Evolutionary conservation across 495 filamentous ascomycete genomes (phyloP).

Genomic region (Lasiosphaeriaceae sp.): DNA sequence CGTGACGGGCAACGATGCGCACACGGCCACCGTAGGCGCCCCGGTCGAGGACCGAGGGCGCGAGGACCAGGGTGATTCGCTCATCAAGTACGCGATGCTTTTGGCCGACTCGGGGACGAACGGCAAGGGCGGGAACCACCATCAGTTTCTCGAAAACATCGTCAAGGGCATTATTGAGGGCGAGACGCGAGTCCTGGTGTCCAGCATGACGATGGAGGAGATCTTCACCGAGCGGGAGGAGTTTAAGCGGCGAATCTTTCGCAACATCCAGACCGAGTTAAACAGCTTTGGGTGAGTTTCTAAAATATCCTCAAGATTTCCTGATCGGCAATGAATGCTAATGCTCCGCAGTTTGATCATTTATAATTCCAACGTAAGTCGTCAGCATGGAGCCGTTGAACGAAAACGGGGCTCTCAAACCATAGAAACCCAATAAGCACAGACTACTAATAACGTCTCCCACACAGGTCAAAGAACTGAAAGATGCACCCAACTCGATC

Average conservation of each 20-base stretch:
- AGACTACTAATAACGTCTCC: slow-evolving; percentile 58
- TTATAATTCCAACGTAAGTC: slow-evolving; percentile 66
- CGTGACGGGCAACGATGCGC: slow-evolving; percentile 18
- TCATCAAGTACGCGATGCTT: slow-evolving; percentile 75
- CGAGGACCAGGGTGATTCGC: slow-evolving; percentile 48
- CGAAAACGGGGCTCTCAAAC: too few relatives aligned
- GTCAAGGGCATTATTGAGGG: slow-evolving; percentile 88
- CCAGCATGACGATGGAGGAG: slow-evolving; percentile 82
- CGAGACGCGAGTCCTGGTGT: slow-evolving; percentile 74
- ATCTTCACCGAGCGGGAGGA: slow-evolving; percentile 76
- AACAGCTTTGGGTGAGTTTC: slow-evolving; percentile 75
- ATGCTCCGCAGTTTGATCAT: too few relatives aligned
- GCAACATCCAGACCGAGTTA: slow-evolving; percentile 71
- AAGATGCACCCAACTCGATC: slow-evolving; percentile 69
- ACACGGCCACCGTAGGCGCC: slow-evolving; percentile 12
- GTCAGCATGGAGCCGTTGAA: not conserved
- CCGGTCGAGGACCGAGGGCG: slow-evolving; percentile 12
- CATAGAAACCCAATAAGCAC: too few relatives aligned
- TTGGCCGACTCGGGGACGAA: slow-evolving; percentile 56
- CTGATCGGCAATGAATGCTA: too few relatives aligned
- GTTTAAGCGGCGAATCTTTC: slow-evolving; percentile 74
- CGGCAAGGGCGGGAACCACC: slow-evolving; percentile 34
- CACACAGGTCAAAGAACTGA: slow-evolving; percentile 83
- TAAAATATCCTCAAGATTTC: too few relatives aligned
- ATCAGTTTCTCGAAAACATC: slow-evolving; percentile 72